These are phyloP conservation scores for Ophiocordyceps camponoti-floridani DNA, from an alignment of 2,329 filamentous ascomycete genomes.

Conservation along the genomic window DNA sequence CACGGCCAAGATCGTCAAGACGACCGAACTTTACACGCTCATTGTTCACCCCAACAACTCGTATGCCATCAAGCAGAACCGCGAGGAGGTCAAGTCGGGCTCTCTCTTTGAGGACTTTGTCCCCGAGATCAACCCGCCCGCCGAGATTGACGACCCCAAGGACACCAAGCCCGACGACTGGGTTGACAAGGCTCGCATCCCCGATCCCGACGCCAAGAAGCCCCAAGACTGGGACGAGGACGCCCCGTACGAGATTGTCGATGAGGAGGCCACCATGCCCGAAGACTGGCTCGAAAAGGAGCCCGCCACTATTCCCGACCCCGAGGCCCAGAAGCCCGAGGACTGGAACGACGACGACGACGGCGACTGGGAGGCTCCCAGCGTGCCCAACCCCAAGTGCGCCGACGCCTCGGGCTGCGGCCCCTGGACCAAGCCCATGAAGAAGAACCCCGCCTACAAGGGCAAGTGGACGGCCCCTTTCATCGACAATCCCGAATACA, in stretches of 20 bases:
- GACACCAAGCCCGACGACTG: constrained; percentile 90
- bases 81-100: constrained; percentile 72
- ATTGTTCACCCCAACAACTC: constrained; percentile 95
- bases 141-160: constrained; percentile 88
- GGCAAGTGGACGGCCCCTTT: constrained; percentile 90
- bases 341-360: constrained; percentile 99
- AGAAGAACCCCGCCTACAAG: constrained; percentile 93
- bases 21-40: constrained; percentile 86
- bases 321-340: constrained; percentile 91
- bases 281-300: constrained; percentile 95
- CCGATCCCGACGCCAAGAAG: constrained; percentile 87
- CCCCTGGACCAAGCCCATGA: constrained; percentile 79
- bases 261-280: constrained; percentile 78
- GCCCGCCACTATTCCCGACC: constrained; percentile 67
- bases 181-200: constrained; percentile 84
- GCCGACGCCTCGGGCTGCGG: constrained; percentile 85
- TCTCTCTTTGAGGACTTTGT: constrained; percentile 86
- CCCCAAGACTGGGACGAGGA: constrained; percentile 99
- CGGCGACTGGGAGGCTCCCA: constrained; percentile 87
- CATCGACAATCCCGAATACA: constrained; percentile 97
- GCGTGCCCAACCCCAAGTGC: constrained; percentile 90
- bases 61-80: constrained; percentile 82
- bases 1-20: constrained; percentile 76
- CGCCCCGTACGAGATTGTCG: constrained; percentile 87
- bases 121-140: constrained; percentile 80